Base-by-base conservation (phyloP, 768 basidiomycete species). In the Boletus tomentosulus region DNA sequence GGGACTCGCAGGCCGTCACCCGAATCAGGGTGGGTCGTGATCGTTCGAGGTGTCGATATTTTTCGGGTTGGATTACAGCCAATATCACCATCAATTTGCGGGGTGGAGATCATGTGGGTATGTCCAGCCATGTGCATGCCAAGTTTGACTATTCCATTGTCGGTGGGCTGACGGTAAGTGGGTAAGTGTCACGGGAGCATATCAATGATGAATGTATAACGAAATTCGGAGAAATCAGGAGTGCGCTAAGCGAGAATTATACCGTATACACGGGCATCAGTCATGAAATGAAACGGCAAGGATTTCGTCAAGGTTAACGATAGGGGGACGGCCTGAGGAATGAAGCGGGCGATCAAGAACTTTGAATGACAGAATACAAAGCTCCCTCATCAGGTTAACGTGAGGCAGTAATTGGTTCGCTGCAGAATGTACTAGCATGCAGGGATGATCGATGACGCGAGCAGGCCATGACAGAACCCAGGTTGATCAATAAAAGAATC, bases 11-110 rank as follows among this genome's bases (percentile, higher is more conserved):
- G 68, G 2, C 83, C 90, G 15, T 72, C 77, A 13, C 63, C 62
- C 10, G 70, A 72, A 7, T 73, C 69, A 16, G 80, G 77, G 54
- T 92, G 81, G 44, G 85, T 81, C 8, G 76, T 66, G 34, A 85
- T 71, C 0, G 93, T 96, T 45, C 89, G 80, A 4, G 94, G 93
- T 0, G 84, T 84, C 0, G 94, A 96, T 51, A 89, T 76, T 30
- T 56, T 57, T 24, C 69, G 60, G 25, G 38, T 65, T 13, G 66
- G 54, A 25, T 11, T 2, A 5, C 22, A 37, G 16, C 35, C 10
- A 9, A 11, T 16, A 53, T 55, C 50, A 19, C 33, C 43, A 44
- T 50, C 55, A 50, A 42, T 2, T n/a, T 54, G 31, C 34, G 13
- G 22, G 7, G 54, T 37, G 15, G 56, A 3, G 24, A 60, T 33